These are phyloP conservation scores for Oryza australiensis DNA, from an alignment of 176 grass and related monocot species.

Conservation along the genomic window DNA sequence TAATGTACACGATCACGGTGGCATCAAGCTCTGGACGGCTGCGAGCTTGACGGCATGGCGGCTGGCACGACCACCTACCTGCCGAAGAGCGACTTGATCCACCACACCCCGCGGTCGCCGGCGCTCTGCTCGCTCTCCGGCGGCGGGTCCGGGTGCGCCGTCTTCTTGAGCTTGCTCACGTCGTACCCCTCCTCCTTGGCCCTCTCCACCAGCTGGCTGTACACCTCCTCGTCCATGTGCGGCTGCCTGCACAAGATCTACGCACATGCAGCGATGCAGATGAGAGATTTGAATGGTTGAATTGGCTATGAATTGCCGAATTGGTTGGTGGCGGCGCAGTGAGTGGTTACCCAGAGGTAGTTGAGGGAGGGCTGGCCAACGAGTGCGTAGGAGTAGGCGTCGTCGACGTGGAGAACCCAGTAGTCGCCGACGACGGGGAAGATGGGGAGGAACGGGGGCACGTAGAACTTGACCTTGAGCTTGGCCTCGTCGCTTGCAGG, in stretches of 20 bases:
- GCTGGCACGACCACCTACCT: slow-evolving; percentile 31
- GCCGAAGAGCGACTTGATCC: slow-evolving; percentile 84
- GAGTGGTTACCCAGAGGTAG: slow-evolving; percentile 96
- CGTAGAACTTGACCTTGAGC: slow-evolving; percentile 76
- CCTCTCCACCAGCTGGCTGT: slow-evolving; percentile 52
- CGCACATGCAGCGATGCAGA: not conserved
- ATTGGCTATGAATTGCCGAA: not conserved
- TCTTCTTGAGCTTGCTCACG: slow-evolving; percentile 62
- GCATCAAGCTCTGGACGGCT: not conserved
- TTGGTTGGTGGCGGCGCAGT: not conserved
- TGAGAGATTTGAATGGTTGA: not conserved
- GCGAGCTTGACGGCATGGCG: not conserved
- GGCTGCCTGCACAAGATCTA: slow-evolving; percentile 75
- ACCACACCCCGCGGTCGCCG: slow-evolving; percentile 62
- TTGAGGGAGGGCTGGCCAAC: slow-evolving; percentile 76
- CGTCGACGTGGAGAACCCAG: slow-evolving; percentile 83
- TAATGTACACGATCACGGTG: not conserved
- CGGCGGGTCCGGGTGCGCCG: slow-evolving; percentile 51
- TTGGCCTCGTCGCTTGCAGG: slow-evolving; percentile 63
- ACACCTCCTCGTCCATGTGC: slow-evolving; percentile 59
- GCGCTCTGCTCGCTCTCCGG: slow-evolving; percentile 50
- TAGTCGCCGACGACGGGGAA: slow-evolving; percentile 84
- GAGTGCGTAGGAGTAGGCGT: slow-evolving; percentile 71
- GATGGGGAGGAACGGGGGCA: slow-evolving; percentile 77
- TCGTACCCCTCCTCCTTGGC: slow-evolving; percentile 67